Base-by-base conservation (phyloP, 192 early-diverging fungal genomes). In the Rhizoclosmatium sp. region DNA sequence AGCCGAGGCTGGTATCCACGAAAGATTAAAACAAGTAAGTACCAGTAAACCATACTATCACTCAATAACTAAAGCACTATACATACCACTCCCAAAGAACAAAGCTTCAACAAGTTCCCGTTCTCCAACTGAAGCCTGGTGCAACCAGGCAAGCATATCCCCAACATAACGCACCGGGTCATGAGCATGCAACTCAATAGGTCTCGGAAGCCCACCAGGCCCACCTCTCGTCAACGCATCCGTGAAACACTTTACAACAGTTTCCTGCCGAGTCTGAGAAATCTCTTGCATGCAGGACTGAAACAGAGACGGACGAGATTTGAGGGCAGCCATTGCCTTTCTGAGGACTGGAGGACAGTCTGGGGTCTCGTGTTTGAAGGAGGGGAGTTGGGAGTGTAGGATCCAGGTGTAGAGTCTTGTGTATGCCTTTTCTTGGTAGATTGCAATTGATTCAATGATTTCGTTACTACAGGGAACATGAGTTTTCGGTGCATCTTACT, bases 61-160 rank as follows among this genome's bases (percentile, higher is more conserved):
- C n/a, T n/a, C n/a, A n/a, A n/a, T 31, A 31, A 31, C 31, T 31
- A 0, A 0, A 31, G 0, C 31, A 31, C 5, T 54, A 54, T 54
- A 16, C 16, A 54, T 54, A 54, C 51, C 73, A 75, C 62, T 44
- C 10, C 73, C 60, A 47, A 47, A 46, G 77, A 95, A 88, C 14
- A 95, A 67, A 46, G 88, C 88, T 77, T 97, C 95, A 31, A 98
- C 84, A 79, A 97, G 89, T 82, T 99, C 97, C 23, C 89, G 84
- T 81, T 98, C 97, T 5, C 92, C 89, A 3, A 96, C 94, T 21
- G 89, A 89, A 0, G 94, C 92, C 85, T 98, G 96, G 87, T 99
- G 97, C 1, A 97, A 80, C 97, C 97, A 99, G 0, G 96, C 97
- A 21, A 98, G 82, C 94, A 99, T 97, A 75, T 98, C 97, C 23